phyloP scores from a whole-genome alignment of 2,329 filamentous ascomycete genomes.

The Claviceps sp. region DNA sequence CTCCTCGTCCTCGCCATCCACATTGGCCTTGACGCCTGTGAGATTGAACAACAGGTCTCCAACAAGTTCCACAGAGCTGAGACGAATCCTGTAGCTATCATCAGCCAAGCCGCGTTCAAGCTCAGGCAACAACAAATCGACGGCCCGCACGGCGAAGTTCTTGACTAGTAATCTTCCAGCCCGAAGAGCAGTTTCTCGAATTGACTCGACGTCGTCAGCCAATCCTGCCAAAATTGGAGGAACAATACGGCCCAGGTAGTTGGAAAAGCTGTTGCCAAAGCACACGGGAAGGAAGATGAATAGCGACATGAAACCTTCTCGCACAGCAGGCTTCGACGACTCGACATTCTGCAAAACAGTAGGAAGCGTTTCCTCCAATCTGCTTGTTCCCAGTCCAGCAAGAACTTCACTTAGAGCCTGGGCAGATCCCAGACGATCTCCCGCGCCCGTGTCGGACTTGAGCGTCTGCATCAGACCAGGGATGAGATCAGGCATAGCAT shows the following conservation, averaged over 20 bases:
- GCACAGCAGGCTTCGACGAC: slow-evolving; percentile 76
- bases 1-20: slow-evolving; percentile 61
- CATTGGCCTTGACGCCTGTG: slow-evolving; percentile 75
- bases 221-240: slow-evolving; percentile 87
- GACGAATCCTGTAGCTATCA: slow-evolving; percentile 91
- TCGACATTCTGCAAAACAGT: slow-evolving; percentile 94
- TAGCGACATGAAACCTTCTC: slow-evolving; percentile 98
- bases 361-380: slow-evolving; percentile 88
- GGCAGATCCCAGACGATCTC: slow-evolving; percentile 88
- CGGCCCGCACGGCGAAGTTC: slow-evolving; percentile 91
- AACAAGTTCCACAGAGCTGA: slow-evolving; percentile 95
- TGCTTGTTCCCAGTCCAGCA: slow-evolving; percentile 80
- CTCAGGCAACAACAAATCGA: slow-evolving; percentile 86
- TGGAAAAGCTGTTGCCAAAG: slow-evolving; percentile 96
- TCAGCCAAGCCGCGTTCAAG: slow-evolving; percentile 94
- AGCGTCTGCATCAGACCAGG: slow-evolving; percentile 95
- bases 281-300: slow-evolving; percentile 99
- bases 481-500: slow-evolving; percentile 91
- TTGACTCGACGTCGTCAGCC: slow-evolving; percentile 91
- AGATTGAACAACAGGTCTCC: slow-evolving; percentile 96
- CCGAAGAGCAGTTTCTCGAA: slow-evolving; percentile 88
- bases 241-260: slow-evolving; percentile 90
- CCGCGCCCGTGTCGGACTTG: slow-evolving; percentile 92
- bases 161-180: slow-evolving; percentile 92
- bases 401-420: slow-evolving; percentile 95